Evolutionary conservation across 306 rosid species (phyloP).

Genomic region (peach (Prunus persica)): DNA sequence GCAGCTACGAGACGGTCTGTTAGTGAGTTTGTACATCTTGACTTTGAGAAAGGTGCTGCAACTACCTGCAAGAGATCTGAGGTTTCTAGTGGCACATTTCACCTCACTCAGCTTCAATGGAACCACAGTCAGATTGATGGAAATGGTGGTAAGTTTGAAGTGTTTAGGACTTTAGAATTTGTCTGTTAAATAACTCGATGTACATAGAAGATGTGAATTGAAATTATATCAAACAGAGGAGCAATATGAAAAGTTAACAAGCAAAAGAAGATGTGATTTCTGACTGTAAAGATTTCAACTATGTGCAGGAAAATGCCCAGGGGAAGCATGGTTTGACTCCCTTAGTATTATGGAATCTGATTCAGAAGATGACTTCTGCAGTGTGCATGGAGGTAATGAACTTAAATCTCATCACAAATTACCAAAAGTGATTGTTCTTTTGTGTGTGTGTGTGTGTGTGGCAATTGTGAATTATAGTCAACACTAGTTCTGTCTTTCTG

Average conservation of each 20-base stretch:
- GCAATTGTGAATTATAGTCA: background rate
- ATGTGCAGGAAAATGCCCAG: constrained; percentile 57
- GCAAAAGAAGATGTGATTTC: background rate
- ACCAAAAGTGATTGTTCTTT: too few relatives aligned
- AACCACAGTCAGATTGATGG: constrained; percentile 66
- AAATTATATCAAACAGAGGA: too few relatives aligned
- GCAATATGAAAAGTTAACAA: background rate
- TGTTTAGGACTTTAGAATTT: background rate
- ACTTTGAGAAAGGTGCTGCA: constrained; percentile 58
- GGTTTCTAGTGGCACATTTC: constrained; percentile 62
- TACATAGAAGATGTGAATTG: too few relatives aligned
- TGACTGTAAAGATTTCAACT: background rate
- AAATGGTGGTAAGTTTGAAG: constrained; percentile 34
- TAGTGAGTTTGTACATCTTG: constrained; percentile 58
- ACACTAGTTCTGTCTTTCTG: constrained; percentile 12
- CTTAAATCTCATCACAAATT: constrained; percentile 12
- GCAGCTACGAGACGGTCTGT: constrained; percentile 40
- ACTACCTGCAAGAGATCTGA: constrained; percentile 57
- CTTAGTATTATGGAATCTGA: constrained; percentile 74
- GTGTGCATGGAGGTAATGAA: constrained; percentile 81
- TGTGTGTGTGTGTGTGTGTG: background rate
- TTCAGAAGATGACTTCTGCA: constrained; percentile 81
- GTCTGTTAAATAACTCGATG: background rate
- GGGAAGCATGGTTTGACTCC: constrained; percentile 90
- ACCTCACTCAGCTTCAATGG: constrained; percentile 71